These are phyloP conservation scores for Fusarium sp. DNA, from an alignment of 2,329 filamentous ascomycete species.

Conservation along the genomic window DNA sequence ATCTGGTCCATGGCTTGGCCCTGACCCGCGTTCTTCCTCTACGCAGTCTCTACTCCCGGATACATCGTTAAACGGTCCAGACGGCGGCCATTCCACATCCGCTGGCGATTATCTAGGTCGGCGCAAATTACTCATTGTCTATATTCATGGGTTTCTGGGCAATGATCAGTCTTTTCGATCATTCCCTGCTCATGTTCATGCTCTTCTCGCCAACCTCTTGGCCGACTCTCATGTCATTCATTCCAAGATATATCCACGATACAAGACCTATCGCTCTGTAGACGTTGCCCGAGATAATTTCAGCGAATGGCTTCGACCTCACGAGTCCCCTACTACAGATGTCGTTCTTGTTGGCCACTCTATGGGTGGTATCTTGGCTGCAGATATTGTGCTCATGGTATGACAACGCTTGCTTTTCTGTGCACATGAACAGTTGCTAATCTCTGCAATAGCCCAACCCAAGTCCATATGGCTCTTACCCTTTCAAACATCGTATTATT, in stretches of 20 bases:
- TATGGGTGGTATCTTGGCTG: slow-evolving; percentile 87
- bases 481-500: slow-evolving; percentile 80
- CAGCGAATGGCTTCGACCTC: slow-evolving; percentile 83
- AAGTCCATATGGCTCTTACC: slow-evolving; percentile 52
- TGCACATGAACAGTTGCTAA: slow-evolving; percentile 2
- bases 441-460: slow-evolving; percentile 49
- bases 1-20: slow-evolving; percentile 39
- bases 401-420: slow-evolving; percentile 28
- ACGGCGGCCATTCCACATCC: slow-evolving; percentile 12
- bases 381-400: slow-evolving; percentile 80
- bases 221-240: slow-evolving; percentile 83
- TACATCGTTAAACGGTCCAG: slow-evolving; percentile 15
- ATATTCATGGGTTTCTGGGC: slow-evolving; percentile 92
- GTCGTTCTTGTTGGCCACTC: slow-evolving; percentile 88
- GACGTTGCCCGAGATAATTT: slow-evolving; percentile 84
- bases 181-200: slow-evolving; percentile 90
- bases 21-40: slow-evolving; percentile 65
- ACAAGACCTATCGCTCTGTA: slow-evolving; percentile 80
- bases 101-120: slow-evolving; percentile 47
- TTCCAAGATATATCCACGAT: slow-evolving; percentile 86
- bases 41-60: slow-evolving; percentile 59
- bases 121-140: slow-evolving; percentile 79
- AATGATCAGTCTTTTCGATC: slow-evolving; percentile 88
- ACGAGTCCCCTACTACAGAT: slow-evolving; percentile 81
- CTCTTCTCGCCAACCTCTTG: slow-evolving; percentile 75